phyloP scores from a whole-genome alignment of 2,329 filamentous ascomycete genomes.

The Blastomyces gilchristii region DNA sequence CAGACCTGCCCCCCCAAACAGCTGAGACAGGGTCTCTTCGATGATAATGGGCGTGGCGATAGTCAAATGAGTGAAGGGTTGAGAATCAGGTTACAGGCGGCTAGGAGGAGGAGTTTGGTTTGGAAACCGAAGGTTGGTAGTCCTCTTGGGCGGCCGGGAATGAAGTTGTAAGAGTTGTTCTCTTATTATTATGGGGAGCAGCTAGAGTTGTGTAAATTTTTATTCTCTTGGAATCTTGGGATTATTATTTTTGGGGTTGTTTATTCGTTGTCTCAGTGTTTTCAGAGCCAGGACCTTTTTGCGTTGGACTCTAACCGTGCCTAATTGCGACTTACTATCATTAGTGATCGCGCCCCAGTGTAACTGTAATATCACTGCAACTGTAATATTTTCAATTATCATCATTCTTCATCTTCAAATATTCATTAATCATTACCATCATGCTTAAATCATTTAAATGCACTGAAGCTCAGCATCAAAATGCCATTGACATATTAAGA shows the following conservation, averaged over 20 bases:
- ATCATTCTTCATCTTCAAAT: too few relatives aligned
- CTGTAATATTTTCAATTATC: too few relatives aligned
- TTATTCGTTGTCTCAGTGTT: neutral
- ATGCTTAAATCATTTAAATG: too few relatives aligned
- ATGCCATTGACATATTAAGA: too few relatives aligned
- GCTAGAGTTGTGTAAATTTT: constrained; percentile 3
- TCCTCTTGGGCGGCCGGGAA: constrained; percentile 46
- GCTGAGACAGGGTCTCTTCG: constrained; percentile 34
- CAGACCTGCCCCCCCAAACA: constrained; percentile 48
- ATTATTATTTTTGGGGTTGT: constrained; percentile 11
- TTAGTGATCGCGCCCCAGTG: too few relatives aligned
- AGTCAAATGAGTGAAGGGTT: constrained; percentile 34
- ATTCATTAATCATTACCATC: too few relatives aligned
- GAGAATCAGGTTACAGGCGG: constrained; percentile 56
- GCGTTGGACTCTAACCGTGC: too few relatives aligned
- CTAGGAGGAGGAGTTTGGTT: constrained; percentile 65
- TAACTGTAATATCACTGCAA: too few relatives aligned
- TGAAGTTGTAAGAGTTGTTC: constrained; percentile 9
- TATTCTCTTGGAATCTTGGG: constrained; percentile 10
- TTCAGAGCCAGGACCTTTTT: too few relatives aligned
- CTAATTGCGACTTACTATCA: too few relatives aligned
- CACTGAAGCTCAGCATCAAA: too few relatives aligned
- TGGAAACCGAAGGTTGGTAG: constrained; percentile 67
- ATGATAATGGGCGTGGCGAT: constrained; percentile 19
- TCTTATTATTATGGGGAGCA: neutral